A percentile compares a stretch with the other conserved stretches of the same genome.
Conservation (phyloP, 2,329 filamentous ascomycete genomes). For the Ophiostoma angusticollis region DNA sequence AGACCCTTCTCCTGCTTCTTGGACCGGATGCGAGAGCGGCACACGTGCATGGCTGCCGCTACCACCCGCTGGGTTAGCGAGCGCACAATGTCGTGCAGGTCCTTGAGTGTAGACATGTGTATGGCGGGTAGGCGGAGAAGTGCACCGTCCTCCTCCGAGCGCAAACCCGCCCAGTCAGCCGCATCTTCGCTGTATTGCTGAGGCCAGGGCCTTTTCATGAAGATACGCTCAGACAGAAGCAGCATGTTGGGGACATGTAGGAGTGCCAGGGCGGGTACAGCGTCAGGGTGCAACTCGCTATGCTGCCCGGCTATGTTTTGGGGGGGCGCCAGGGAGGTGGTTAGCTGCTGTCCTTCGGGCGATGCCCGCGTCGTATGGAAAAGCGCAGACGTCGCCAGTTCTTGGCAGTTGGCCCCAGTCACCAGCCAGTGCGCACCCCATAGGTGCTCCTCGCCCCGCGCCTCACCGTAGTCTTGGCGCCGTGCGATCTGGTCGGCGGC, state of each 20-base stretch:
- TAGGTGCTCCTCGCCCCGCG: slow-evolving; percentile 41
- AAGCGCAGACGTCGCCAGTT: slow-evolving; percentile 1
- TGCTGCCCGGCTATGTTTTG: neutral
- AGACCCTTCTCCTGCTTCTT: slow-evolving; percentile 22
- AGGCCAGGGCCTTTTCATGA: slow-evolving; percentile 49
- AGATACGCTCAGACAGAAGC: slow-evolving; percentile 49
- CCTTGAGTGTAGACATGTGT: slow-evolving; percentile 60
- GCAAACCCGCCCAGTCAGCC: no score
- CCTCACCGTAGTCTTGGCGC: slow-evolving; percentile 51
- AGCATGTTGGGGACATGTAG: slow-evolving; percentile 51
- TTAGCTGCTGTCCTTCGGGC: neutral
- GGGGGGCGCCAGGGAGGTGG: no score
- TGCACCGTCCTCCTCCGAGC: no score
- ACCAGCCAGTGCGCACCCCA: slow-evolving; percentile 59
- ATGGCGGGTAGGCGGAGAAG: slow-evolving; percentile 56
- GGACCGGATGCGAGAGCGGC: slow-evolving; percentile 53
- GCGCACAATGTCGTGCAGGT: slow-evolving; percentile 56
- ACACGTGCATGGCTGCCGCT: slow-evolving; percentile 53
- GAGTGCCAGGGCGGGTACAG: slow-evolving; percentile 37
- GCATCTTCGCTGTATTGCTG: no score
- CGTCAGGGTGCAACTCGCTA: neutral
- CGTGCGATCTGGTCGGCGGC: slow-evolving; percentile 53
- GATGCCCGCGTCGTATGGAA: neutral
- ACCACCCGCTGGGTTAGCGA: slow-evolving; percentile 59
- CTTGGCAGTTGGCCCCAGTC: slow-evolving; percentile 21